Conservation (phyloP, 2,329 filamentous ascomycete species). For the Nemania bipapillata region DNA sequence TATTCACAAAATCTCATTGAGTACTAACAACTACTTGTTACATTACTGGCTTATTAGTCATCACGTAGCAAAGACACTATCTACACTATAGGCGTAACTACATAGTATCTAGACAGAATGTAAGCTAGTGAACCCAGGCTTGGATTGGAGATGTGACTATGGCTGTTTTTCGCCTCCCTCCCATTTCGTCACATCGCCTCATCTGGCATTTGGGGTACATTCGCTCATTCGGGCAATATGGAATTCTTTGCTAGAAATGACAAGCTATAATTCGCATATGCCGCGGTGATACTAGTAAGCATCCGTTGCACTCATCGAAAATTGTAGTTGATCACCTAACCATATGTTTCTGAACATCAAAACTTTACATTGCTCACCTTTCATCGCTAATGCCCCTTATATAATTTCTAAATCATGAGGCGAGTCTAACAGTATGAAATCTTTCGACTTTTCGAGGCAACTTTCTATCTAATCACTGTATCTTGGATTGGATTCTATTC, state of each 20-base stretch:
- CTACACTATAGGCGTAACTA: background rate
- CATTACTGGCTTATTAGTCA: background rate
- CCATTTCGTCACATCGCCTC: background rate
- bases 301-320: no score
- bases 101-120: background rate
- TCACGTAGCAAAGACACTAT: background rate
- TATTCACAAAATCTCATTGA: background rate
- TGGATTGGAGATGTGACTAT: background rate
- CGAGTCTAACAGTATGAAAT: background rate
- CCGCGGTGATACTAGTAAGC: no score
- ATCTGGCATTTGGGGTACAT: background rate
- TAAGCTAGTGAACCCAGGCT: background rate
- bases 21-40: background rate
- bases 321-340: no score
- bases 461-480: no score
- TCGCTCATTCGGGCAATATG: background rate
- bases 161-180: background rate
- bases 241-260: no score
- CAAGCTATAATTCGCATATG: no score
- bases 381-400: no score
- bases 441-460: no score
- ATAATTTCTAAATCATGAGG: no score
- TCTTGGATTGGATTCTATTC: background rate
- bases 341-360: no score
- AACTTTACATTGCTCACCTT: no score